These are phyloP conservation scores for Colletotrichum sp. DNA, from an alignment of 2,329 filamentous ascomycete genomes.

Conservation along the genomic window DNA sequence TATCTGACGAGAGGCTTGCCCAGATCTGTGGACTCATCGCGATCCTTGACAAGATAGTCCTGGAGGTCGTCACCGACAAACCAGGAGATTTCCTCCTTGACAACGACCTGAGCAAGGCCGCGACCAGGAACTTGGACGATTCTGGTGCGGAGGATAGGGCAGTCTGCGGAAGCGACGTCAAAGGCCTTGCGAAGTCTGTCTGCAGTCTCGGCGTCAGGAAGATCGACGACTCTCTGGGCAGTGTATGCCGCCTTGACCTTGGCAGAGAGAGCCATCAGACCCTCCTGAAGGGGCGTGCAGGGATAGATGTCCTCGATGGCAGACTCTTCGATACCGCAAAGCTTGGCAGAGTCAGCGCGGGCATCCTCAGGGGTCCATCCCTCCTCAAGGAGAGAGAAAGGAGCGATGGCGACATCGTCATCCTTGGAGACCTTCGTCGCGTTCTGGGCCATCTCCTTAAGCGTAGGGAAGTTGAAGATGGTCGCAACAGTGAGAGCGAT, in stretches of 20 bases:
- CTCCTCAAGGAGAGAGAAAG: slow-evolving; percentile 44
- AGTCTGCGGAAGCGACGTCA: slow-evolving; percentile 38
- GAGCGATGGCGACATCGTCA: slow-evolving; percentile 19
- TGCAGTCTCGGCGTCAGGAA: slow-evolving; percentile 39
- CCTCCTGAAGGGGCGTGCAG: slow-evolving; percentile 59
- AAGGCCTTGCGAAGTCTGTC: slow-evolving; percentile 47
- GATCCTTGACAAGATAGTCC: slow-evolving; percentile 45
- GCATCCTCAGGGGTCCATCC: slow-evolving; percentile 38
- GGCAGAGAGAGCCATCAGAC: slow-evolving; percentile 56
- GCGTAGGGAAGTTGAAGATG: slow-evolving; percentile 49
- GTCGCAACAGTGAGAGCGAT: slow-evolving; percentile 48
- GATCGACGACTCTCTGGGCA: slow-evolving; percentile 51
- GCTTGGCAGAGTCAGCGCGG: slow-evolving; percentile 39
- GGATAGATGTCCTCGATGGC: slow-evolving; percentile 57
- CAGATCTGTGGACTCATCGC: slow-evolving; percentile 45
- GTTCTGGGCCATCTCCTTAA: slow-evolving; percentile 47
- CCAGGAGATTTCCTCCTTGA: slow-evolving; percentile 42
- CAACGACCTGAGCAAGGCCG: slow-evolving; percentile 53
- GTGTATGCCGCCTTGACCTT: slow-evolving; percentile 58
- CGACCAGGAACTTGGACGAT: slow-evolving; percentile 49
- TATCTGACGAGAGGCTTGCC: slow-evolving; percentile 52
- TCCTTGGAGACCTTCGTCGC: slow-evolving; percentile 28
- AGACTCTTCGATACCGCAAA: slow-evolving; percentile 41
- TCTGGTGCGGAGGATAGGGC: slow-evolving; percentile 51
- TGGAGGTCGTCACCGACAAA: slow-evolving; percentile 37